Evolutionary conservation across 2,329 filamentous ascomycete genomes (phyloP).

Genomic region (Sporothrix dimorphospora): DNA sequence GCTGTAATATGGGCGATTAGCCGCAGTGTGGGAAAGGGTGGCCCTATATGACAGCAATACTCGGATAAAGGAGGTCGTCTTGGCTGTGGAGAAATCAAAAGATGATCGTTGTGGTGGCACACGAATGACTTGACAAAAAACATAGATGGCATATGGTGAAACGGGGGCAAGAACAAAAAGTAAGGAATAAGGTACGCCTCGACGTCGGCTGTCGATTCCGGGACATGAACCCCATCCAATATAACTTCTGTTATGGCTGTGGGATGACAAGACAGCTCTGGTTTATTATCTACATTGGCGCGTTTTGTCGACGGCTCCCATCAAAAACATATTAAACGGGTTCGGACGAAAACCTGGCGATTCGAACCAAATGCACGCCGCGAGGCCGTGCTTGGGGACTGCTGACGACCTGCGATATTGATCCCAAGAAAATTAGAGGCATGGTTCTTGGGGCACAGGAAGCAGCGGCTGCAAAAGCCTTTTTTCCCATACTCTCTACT

Average conservation of each 20-base stretch:
- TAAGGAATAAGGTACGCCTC: background rate
- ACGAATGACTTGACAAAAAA: background rate
- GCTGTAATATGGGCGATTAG: background rate
- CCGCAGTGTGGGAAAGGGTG: background rate
- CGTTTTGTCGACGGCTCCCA: no score
- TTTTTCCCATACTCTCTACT: background rate
- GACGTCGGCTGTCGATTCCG: background rate
- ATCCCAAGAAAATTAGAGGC: background rate
- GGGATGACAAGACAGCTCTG: background rate
- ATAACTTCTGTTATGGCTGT: background rate
- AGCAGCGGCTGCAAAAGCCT: constrained; percentile 2
- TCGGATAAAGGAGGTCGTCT: background rate
- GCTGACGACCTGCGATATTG: background rate
- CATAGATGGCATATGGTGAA: background rate
- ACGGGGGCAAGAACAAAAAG: background rate
- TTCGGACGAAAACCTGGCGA: background rate
- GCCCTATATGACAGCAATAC: background rate
- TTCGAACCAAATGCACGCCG: no score
- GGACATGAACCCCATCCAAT: background rate
- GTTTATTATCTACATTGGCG: background rate
- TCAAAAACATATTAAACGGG: background rate
- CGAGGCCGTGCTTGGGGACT: background rate
- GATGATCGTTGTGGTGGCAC: background rate
- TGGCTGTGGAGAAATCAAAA: background rate
- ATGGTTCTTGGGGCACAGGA: background rate